Evolutionary conservation across 495 filamentous ascomycete species (phyloP), one percentile per base, ranked within the genome.

Genomic region (Penicillium coprophilum): DNA sequence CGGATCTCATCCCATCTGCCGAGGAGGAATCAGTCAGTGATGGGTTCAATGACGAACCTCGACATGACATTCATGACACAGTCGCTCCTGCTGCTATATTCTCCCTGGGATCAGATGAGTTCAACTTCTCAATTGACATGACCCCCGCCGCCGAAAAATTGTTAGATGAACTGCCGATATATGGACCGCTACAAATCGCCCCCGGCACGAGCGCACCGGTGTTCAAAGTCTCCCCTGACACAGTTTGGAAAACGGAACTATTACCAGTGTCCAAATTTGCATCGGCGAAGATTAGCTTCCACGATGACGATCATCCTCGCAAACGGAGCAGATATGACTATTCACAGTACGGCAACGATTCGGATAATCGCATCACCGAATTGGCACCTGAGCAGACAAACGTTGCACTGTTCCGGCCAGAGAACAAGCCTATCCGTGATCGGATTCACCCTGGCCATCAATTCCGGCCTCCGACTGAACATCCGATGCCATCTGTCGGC

Each of bases 391-490:
- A 90, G 62, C 86, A 87, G 61, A 84, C 81, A 3, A 81, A 88
- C 53, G 89, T 96, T 57, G 92, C 92, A 2, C 76, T 98, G 8
- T 98, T 97, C 75, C 83, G 84, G 45, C 87, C 91, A 0, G 91
- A 96, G 54, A 94, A 93, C 75, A 95, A 92, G 68, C 82, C 84
- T 46, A 91, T 96, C 27, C 84, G 92, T 50, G 92, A 96, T 62
- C 84, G 94, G 9, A 85, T 97, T 13, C 90, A 96, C 63, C 91
- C 90, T n/a, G 86, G 87, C 5, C 92, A 96, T 69, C 86, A 91
- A 47, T 97, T 97, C 72, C 80, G 91, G 55, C 93, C 93, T n/a
- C 94, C 94, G 12, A 87, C 87, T 6, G 92, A 97, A 68, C 82
- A 90, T 68, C 79, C 80, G 1, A 96, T 97, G 90, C 94, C 94